Base-by-base conservation (phyloP, 805 yeast species). In the Yarrowia sp. region DNA sequence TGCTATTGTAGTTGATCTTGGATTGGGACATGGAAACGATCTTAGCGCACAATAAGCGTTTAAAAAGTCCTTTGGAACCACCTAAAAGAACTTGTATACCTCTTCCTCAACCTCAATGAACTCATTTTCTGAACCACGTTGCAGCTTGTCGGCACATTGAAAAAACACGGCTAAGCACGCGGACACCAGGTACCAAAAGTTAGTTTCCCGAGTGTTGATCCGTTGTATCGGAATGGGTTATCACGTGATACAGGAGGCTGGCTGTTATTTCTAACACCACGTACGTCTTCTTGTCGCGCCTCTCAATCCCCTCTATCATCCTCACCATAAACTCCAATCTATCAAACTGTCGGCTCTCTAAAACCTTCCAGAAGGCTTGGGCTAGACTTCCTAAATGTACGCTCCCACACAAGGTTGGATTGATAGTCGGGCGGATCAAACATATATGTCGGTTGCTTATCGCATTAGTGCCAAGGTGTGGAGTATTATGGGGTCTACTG, bases 161-260 rank as follows among this genome's bases (percentile, higher is more conserved):
- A 8, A 52, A 50, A 52, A 52, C 43, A 52, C 58, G 58, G 58
- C 58, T 52, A 52, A 52, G 43, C 58, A 52, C 58, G 58, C 58
- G 43, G 58, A 36, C 58, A 19, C 43, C 58, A 52, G 58, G 58
- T 17, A 52, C 58, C 15, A 17, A 38, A 52, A 52, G 42, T 52
- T 52, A 52, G 58, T 52, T 52, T 50, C 1, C 44, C 9, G 44
- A 40, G 44, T 9, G 43, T 2, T 13, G 43, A 39, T 24, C 30
- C 30, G 30, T 24, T 24, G 30, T 24, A 24, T 24, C 30, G 6
- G 30, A 24, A 7, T 24, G 30, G 3, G 6, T 24, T 24, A 24
- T 14, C 34, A 46, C 24, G 50, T 19, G 47, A 19, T 15, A 12
- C 9, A 19, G 3, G 30, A 24, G 30, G 3, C 2, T 24, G 30